phyloP scores from a whole-genome alignment of 441 rosid genomes.

The Rhodomyrtus psidioides region DNA sequence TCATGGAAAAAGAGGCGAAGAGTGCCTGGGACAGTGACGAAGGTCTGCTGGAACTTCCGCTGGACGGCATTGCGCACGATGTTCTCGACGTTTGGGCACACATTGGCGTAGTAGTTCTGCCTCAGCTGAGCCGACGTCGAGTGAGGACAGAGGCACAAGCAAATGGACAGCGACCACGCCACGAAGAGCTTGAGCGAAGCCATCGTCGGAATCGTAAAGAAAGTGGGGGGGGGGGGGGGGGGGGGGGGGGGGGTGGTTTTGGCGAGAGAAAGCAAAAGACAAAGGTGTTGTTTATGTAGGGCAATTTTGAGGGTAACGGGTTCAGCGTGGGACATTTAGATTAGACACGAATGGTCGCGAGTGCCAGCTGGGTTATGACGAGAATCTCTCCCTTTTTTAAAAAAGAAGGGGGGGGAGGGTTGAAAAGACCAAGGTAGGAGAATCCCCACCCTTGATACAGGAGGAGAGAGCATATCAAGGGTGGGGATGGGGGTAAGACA shows the following conservation, averaged over 20 bases:
- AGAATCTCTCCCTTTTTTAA: not conserved
- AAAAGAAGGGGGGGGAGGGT: not conserved
- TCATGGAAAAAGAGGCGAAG: conserved; percentile 89
- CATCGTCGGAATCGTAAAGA: conserved; percentile 3
- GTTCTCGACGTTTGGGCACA: conserved; percentile 64
- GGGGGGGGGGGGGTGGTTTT: not conserved
- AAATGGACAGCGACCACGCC: conserved; percentile 14
- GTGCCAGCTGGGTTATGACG: not conserved
- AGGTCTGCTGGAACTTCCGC: conserved; percentile 48
- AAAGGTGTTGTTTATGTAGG: not conserved
- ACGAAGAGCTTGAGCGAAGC: conserved; percentile 1
- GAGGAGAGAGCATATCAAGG: too few species aligned
- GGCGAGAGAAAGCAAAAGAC: not conserved
- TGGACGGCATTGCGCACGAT: conserved; percentile 50
- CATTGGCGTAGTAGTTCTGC: conserved; percentile 45
- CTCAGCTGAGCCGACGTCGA: conserved; percentile 47
- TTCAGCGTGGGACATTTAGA: too few species aligned
- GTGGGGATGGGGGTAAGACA: too few species aligned
- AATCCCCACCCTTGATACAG: too few species aligned
- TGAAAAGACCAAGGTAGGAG: too few species aligned
- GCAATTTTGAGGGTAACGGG: not conserved
- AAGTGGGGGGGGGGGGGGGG: not conserved
- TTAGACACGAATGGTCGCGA: not conserved
- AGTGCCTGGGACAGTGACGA: conserved; percentile 67
- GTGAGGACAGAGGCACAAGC: conserved; percentile 26